phyloP scores from a whole-genome alignment of 306 rosid genomes.

The Begonia peltatifolia region DNA sequence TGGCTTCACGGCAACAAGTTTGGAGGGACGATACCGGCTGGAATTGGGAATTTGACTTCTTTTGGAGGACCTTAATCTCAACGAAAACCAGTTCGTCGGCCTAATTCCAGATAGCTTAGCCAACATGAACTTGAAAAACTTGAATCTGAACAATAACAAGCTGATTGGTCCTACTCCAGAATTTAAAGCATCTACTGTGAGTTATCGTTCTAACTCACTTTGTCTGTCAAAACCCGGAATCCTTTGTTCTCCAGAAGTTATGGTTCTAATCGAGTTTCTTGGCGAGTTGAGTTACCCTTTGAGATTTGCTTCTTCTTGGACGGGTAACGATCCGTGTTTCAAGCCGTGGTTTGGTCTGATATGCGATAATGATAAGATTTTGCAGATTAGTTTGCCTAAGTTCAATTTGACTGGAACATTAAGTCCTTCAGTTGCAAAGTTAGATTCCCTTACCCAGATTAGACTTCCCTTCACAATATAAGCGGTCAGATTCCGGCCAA shows the following conservation, averaged over 20 bases:
- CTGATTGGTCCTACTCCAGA: conserved; percentile 47
- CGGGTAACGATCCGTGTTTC: conserved; percentile 32
- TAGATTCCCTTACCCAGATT: conserved; percentile 33
- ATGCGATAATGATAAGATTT: conserved; percentile 22
- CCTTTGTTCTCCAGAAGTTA: conserved; percentile 35
- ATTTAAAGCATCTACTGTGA: conserved; percentile 14
- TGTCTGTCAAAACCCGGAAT: conserved; percentile 22
- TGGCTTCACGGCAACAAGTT: conserved; percentile 58
- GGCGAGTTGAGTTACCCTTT: conserved; percentile 37
- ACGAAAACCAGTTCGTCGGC: conserved; percentile 41
- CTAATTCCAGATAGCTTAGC: conserved; percentile 31
- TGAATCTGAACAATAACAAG: conserved; percentile 39
- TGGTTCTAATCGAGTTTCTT: conserved; percentile 32
- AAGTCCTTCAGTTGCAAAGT: conserved; percentile 45
- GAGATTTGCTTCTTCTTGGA: conserved; percentile 26
- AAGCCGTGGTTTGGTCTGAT: conserved; percentile 36
- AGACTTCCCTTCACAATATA: conserved; percentile 25
- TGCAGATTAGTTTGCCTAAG: conserved; percentile 24
- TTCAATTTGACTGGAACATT: conserved; percentile 30
- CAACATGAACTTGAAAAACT: conserved; percentile 19
- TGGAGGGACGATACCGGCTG: conserved; percentile 34
- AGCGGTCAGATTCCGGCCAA: conserved; percentile 32
- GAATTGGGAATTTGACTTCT: conserved; percentile 24
- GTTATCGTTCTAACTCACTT: conserved; percentile 15
- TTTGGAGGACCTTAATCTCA: conserved; percentile 35